phyloP scores from a whole-genome alignment of 805 yeast species.

The Candida chauliodis region DNA sequence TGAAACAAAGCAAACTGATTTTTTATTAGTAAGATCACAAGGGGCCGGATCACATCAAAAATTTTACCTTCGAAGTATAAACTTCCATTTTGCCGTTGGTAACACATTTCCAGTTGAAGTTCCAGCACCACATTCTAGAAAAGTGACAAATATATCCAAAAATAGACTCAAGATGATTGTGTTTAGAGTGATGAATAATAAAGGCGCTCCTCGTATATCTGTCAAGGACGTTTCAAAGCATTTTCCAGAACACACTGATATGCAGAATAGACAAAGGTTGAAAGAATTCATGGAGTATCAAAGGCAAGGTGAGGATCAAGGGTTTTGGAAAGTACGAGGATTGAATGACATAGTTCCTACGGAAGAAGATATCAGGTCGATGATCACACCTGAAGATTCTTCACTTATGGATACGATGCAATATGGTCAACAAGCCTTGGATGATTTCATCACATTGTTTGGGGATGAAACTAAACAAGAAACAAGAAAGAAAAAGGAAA shows the following conservation, averaged over 20 bases:
- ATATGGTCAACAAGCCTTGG: conserved; percentile 83
- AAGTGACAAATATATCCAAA: conserved; percentile 88
- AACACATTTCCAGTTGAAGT: conserved; percentile 92
- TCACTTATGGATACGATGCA: conserved; percentile 87
- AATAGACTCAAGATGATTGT: conserved; percentile 93
- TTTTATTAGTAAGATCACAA: conserved; percentile 71
- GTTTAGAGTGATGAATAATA: conserved; percentile 76
- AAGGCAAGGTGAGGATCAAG: conserved; percentile 90
- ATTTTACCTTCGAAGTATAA: conserved; percentile 65
- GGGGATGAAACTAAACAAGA: conserved; percentile 32
- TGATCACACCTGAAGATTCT: conserved; percentile 91
- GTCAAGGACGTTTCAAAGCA: conserved; percentile 87
- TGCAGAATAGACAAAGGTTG: conserved; percentile 92
- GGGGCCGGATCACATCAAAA: conserved; percentile 74
- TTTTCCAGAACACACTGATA: conserved; percentile 95
- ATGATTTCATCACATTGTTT: conserved; percentile 66
- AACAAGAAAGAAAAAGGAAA: conserved; percentile 20
- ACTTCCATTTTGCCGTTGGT: conserved; percentile 81
- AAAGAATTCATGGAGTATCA: conserved; percentile 98
- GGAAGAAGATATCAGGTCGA: conserved; percentile 71
- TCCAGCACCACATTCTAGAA: conserved; percentile 97
- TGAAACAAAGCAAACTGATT: conserved; percentile 74
- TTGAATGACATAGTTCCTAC: conserved; percentile 54
- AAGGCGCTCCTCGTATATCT: conserved; percentile 66
- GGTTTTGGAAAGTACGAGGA: conserved; percentile 83